These are phyloP conservation scores for Torrubiella hemipterigena DNA, from an alignment of 2,329 filamentous ascomycete genomes.

Conservation along the genomic window DNA sequence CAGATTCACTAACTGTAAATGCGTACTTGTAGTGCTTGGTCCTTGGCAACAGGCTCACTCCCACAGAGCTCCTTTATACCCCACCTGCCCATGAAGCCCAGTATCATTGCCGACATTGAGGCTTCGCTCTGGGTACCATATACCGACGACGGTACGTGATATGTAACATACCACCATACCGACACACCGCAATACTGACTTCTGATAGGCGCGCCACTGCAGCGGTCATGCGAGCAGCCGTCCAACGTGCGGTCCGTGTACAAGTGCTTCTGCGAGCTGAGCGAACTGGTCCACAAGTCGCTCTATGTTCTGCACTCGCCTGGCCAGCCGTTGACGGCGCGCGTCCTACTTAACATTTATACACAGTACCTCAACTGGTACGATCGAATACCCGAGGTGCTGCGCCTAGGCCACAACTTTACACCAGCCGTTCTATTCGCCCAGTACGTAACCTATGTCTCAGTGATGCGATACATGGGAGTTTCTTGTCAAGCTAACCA, in stretches of 20 bases:
- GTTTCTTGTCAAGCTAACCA: no score
- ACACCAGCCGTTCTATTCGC: constrained; percentile 62
- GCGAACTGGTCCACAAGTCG: constrained; percentile 61
- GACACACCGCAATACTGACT: constrained; percentile 1
- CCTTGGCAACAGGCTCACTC: constrained; percentile 48
- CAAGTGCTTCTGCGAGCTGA: constrained; percentile 59
- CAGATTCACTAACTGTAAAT: not conserved
- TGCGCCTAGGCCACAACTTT: constrained; percentile 55
- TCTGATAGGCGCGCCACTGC: constrained; percentile 34
- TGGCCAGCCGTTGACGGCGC: constrained; percentile 49
- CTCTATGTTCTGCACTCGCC: constrained; percentile 64
- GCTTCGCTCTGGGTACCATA: constrained; percentile 47
- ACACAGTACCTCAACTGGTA: constrained; percentile 63
- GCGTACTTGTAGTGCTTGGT: constrained; percentile 41
- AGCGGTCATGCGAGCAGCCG: constrained; percentile 46
- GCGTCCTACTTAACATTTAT: constrained; percentile 51
- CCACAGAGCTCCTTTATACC: constrained; percentile 47
- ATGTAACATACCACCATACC: not conserved
- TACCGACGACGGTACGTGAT: constrained; percentile 41
- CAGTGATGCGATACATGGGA: no score
- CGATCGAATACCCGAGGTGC: constrained; percentile 48
- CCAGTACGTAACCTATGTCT: constrained; percentile 47
- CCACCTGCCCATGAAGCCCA: constrained; percentile 45
- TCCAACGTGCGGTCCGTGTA: constrained; percentile 58
- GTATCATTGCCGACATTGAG: constrained; percentile 48